phyloP scores from a whole-genome alignment of 2,329 filamentous ascomycete species.

The Aureobasidium leucospermi region DNA sequence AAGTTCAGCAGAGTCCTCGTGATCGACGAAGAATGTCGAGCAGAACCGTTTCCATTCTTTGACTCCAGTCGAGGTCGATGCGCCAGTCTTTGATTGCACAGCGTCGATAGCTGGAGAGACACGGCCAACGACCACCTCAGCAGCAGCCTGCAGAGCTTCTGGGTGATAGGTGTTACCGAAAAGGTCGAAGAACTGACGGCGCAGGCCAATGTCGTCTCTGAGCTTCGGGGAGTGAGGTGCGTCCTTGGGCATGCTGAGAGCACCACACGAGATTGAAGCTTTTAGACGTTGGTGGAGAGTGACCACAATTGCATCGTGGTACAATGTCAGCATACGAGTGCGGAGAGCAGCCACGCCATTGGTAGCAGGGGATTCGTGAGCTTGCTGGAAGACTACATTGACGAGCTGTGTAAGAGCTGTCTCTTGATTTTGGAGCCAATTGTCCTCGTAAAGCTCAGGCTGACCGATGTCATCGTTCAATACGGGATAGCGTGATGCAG shows the following conservation, averaged over 20 bases:
- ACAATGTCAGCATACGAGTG: conserved; percentile 44
- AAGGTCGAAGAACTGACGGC: conserved; percentile 49
- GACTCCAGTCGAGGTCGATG: conserved; percentile 6
- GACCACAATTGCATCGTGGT: conserved; percentile 45
- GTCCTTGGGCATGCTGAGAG: conserved; percentile 49
- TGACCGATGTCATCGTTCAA: conserved; percentile 48
- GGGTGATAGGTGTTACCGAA: conserved; percentile 54
- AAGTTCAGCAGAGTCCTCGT: conserved; percentile 39
- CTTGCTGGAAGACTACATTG: conserved; percentile 47
- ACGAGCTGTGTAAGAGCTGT: conserved; percentile 52
- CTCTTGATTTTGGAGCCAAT: conserved; percentile 57
- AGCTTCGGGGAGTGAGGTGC: conserved; percentile 39
- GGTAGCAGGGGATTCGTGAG: conserved; percentile 24
- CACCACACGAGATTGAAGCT: conserved; percentile 51
- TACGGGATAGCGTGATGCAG: conserved; percentile 39
- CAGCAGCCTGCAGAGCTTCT: conserved; percentile 42
- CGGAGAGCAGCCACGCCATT: conserved; percentile 27
- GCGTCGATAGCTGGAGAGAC: conserved; percentile 20
- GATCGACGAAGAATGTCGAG: conserved; percentile 50
- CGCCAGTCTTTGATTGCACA: not conserved
- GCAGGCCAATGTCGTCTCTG: conserved; percentile 50
- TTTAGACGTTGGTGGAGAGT: conserved; percentile 50
- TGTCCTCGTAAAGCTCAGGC: conserved; percentile 55
- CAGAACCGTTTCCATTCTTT: conserved; percentile 38
- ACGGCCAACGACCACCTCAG: conserved; percentile 54